Evolutionary conservation across 164 flowering plant genomes (phyloP), one percentile per base, ranked within the genome.

Genomic region (Stephania japonica): DNA sequence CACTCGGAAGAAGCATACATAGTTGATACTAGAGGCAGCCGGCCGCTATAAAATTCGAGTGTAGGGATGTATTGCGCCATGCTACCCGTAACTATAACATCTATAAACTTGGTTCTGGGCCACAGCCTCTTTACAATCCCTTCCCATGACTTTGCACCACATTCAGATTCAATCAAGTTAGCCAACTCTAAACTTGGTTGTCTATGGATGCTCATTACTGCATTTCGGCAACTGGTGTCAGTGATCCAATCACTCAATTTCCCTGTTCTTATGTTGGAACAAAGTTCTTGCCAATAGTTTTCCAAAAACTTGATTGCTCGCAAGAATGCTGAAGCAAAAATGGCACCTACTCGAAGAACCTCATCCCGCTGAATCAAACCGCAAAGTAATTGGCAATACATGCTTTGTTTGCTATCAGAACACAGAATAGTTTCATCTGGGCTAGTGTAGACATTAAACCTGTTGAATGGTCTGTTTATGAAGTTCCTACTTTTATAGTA

Each of bases 1-100:
- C 93, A 88, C 75, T 89, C 93, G 0, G 93, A 88, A 7, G 93
- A 89, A 68, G 88, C 93, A 77, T 89, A 89, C 90, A 87, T 87
- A 6, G 94, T 84, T 73, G 89, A 90, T 32, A 88, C 85, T 42
- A 86, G 82, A 12, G 91, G 93, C 3, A 89, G 77, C 0, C 88
- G 85, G 18, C 83, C 84, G 70, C 94, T 80, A 65, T 88, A 90
- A 43, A 82, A 86, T 32, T 90, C 90, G 5, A 90, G 79, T 0
- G 85, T 88, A 0, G 86, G 80, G 42, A 89, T 88, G 59, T 89
- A 89, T 44, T 89, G 94, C 0, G 94, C 86, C 94, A 88, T 88
- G 50, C 90, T 83, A 32, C 94, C 94, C 0, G 91, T 89, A 44
- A 89, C 94, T 66, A 89, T 87, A 44, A 88, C 94, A 72, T 90